phyloP scores from a whole-genome alignment of 257 asterid species.

The Catharanthus roseus region DNA sequence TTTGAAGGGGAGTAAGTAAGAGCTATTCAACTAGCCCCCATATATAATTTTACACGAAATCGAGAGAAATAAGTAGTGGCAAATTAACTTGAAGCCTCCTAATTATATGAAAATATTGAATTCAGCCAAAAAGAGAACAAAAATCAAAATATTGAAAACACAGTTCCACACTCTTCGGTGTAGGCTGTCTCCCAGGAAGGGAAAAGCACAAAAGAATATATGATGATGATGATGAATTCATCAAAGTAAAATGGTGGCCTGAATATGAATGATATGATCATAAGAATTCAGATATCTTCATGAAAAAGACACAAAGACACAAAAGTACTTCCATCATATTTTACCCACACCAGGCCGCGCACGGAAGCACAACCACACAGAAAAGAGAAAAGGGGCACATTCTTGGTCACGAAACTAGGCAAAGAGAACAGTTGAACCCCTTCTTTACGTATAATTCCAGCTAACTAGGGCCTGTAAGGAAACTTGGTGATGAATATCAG shows the following conservation, averaged over 20 bases:
- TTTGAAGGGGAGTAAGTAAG: too few species aligned
- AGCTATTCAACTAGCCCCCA: too few species aligned
- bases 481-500: not conserved
- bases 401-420: not conserved
- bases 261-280: too few species aligned
- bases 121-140: too few species aligned
- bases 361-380: not conserved
- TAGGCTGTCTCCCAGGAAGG: conserved; percentile 21
- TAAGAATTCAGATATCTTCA: not conserved
- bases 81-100: too few species aligned
- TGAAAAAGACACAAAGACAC: conserved; percentile 9
- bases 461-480: too few species aligned
- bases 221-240: too few species aligned
- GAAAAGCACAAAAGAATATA: not conserved
- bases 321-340: conserved; percentile 3
- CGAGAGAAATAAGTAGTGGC: too few species aligned
- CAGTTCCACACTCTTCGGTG: not conserved
- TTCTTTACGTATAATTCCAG: too few species aligned
- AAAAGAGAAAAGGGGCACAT: not conserved
- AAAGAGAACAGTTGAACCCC: not conserved
- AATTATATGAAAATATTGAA: too few species aligned
- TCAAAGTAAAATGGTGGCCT: not conserved
- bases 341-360: not conserved
- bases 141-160: not conserved
- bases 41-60: too few species aligned